Conservation (phyloP, 148 eudicot genomes). For the Gaultheria prostrata region DNA sequence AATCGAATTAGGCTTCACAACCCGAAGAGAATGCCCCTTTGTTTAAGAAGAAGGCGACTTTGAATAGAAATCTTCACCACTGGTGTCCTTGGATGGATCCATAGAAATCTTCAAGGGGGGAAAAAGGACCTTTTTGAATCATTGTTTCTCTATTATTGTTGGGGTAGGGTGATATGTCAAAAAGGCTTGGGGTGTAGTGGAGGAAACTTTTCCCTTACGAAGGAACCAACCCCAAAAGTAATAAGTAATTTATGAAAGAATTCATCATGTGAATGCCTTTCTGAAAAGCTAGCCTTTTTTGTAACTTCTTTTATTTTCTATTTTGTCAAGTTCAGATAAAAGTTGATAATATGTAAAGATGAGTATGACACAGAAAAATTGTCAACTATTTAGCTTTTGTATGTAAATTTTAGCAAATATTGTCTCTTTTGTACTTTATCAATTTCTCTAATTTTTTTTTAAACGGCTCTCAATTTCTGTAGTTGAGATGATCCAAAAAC, state of each 20-base stretch:
- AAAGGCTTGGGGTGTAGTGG: slow-evolving; percentile 15
- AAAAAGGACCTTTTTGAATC: slow-evolving; percentile 17
- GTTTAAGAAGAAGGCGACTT: slow-evolving; percentile 4
- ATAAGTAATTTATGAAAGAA: neutral
- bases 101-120: slow-evolving; percentile 10
- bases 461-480: no score
- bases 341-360: neutral
- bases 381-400: neutral
- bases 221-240: slow-evolving; percentile 17
- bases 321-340: neutral
- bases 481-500: no score
- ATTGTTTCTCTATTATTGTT: slow-evolving; percentile 18
- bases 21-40: no score
- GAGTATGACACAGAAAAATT: neutral
- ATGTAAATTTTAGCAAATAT: neutral
- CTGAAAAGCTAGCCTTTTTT: neutral
- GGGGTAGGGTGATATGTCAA: slow-evolving; percentile 7
- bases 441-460: no score
- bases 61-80: slow-evolving; percentile 1
- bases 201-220: slow-evolving; percentile 14
- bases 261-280: neutral
- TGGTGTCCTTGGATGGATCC: slow-evolving; percentile 10
- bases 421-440: no score
- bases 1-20: no score
- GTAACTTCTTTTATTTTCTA: neutral